phyloP scores from a whole-genome alignment of 164 flowering plant genomes.

The Liquidambar formosana region DNA sequence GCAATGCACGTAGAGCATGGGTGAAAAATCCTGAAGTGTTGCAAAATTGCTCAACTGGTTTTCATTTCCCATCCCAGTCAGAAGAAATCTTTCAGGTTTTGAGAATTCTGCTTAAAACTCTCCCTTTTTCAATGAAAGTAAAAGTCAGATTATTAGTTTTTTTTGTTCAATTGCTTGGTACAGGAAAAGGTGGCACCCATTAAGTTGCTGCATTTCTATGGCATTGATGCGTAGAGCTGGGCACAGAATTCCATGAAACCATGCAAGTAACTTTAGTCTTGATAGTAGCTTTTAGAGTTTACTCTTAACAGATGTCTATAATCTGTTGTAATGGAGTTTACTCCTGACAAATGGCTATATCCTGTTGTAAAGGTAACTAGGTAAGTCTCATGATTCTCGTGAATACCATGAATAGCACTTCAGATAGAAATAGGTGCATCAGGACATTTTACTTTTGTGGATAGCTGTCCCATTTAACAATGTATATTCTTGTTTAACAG shows the following conservation, averaged over 20 bases:
- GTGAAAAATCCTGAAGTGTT: slow-evolving; percentile 72
- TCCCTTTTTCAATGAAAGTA: background rate
- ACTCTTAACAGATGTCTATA: background rate
- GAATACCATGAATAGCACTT: background rate
- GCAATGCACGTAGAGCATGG: slow-evolving; percentile 73
- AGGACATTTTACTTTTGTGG: slow-evolving; percentile 4
- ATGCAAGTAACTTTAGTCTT: background rate
- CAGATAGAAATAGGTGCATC: slow-evolving; percentile 5
- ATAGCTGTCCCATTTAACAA: background rate
- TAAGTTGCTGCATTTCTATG: slow-evolving; percentile 59
- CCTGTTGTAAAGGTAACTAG: no score
- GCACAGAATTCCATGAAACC: background rate
- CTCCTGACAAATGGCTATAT: no score
- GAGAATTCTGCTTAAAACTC: background rate
- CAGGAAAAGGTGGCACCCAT: slow-evolving; percentile 52
- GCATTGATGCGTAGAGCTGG: slow-evolving; percentile 17
- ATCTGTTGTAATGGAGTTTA: slow-evolving; percentile 15
- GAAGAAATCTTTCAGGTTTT: slow-evolving; percentile 57
- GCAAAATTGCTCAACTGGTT: slow-evolving; percentile 83
- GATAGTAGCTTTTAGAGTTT: background rate
- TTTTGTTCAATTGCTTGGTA: slow-evolving; percentile 11
- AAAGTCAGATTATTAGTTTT: no score
- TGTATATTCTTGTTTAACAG: background rate
- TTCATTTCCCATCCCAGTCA: slow-evolving; percentile 47
- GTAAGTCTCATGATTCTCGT: background rate